Evolutionary conservation across 2,329 filamentous ascomycete species (phyloP), one percentile per base, ranked within the genome.

Genomic region (Neospermospora avenae): DNA sequence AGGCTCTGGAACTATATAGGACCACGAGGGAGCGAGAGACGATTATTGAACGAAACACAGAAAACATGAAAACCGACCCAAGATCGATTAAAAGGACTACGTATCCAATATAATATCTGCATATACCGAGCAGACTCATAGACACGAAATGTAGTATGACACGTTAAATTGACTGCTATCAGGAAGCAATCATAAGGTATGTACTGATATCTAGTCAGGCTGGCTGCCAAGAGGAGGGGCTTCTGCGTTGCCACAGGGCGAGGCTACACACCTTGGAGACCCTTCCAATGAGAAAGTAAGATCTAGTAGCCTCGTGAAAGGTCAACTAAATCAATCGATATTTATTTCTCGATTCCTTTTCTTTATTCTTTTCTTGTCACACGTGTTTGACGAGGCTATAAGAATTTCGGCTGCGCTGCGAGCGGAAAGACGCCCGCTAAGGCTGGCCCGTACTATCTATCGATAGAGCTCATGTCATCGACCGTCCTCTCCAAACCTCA

Each of bases 401-500:
- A 54, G 22, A 35, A 28, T 34, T n/a, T 25, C 24, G 35, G 25
- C 16, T 54, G 34, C 25, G 37, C 39, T 35, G 24, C 51, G 39
- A 55, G 53, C 53, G 51, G 51, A 54, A 54, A 41, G 22, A 20
- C 51, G 28, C 51, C 51, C 51, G 35, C 51, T 54, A 41, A 54
- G 35, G 34, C 24, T 39, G 20, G 11, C 53, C 48, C 28, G 16
- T 35, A 45, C n/a, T 42, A 6, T 6, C 28, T 59, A 58, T 51
- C 52, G 57, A 59, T 44, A 55, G 20, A 57, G 55, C 55, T 57
- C 55, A 31, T 31, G 28, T 31, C 28, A 24, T 34, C 10, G 16
- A 49, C 10, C 39, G 20, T 57, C 59, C 46, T 14, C 13, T 18
- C 59, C 45, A 61, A 58, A 58, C 55, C 58, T 52, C 41, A 22